Base-by-base conservation (phyloP, 176 grass and related monocot species). In the Cenchrus purpureus region DNA sequence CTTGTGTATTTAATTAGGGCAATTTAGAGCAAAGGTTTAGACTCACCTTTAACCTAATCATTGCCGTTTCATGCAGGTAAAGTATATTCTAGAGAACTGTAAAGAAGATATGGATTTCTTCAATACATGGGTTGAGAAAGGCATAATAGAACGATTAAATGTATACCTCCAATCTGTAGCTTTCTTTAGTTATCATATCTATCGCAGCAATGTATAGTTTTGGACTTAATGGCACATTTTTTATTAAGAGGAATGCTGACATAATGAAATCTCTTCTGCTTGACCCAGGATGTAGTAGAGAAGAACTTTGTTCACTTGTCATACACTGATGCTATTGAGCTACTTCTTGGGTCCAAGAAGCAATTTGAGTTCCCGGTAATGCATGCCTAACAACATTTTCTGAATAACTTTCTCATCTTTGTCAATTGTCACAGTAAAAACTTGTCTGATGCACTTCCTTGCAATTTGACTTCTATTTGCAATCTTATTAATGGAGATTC, bases 31-130 rank as follows among this genome's bases (percentile, higher is more conserved):
- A 19, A 65, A 72, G 56, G 19, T 85, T 6, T 79, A 28, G 12
- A 53, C 61, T 3, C 50, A 61, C 31, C 11, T 31, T 73, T 73
- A 58, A 90, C 79, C n/a, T 83, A 91, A 68, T 69, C 78, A 54
- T 5, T 54, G 5, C 13, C 83, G n/a, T 45, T 74, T 76, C 28
- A 87, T 92, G 81, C 86, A 96, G 97, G 93, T 98, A 69, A 96
- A 95, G 55, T 91, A 92, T 86, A 89, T 98, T 88, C 87, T 98
- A 28, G 93, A 95, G 69, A 92, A 98, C 78, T 94, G 97, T 79
- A 91, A 94, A 89, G 97, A 98, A 85, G 97, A 98, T 80, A 98
- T 98, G 93, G 91, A 94, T 81, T 98, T 98, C 73, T 98, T 98
- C 77, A 89, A 98, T 76, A 89, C 89, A 74, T 98, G 97, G 97